Evolutionary conservation across 1,284 basidiomycete genomes (phyloP), one percentile per base, ranked within the genome.

Genomic region (Anthracocystis panici-leucophaei): DNA sequence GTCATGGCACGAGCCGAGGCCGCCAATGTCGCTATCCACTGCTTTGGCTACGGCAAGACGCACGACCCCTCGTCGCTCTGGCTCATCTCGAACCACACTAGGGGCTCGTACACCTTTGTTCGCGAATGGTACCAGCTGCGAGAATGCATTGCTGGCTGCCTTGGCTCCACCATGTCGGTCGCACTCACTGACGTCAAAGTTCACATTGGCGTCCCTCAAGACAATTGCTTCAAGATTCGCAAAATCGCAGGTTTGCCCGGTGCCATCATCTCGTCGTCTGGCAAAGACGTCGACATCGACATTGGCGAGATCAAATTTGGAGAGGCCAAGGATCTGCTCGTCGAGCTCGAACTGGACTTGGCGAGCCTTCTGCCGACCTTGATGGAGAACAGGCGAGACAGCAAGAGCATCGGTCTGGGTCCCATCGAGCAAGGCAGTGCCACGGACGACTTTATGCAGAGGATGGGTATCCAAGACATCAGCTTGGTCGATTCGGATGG

Each of bases 41-140:
- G 94, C 2, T 92, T 99, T 77, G 96, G 96, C 51, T 99, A 96
- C 84, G 95, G 95, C 57, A 93, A 94, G 71, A 92, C 92, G 16
- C 96, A 98, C 85, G 95, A 99, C 85, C 95, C 96, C 7, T 93
- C 93, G 3, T 95, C 94, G n/a, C 89, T 99, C 18, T 99, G 96
- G 96, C 90, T 97, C 48, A 94, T 99, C 88, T 97, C 95, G 12
- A 97, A 97, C 86, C 94, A 97, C 85, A 98, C 96, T 0, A 90
- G 90, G 64, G 96, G 95, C 42, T 95, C 93, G n/a, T 98, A 98
- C 87, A 97, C 95, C 41, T 83, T 82, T 51, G 79, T 83, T 5
- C 54, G 74, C 25, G 80, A 83, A 57, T 83, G 81, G 81, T 78
- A 80, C 70, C 78, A 82, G 60, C 68, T 83, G 33, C 72, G 81